Evolutionary conservation across 2,329 filamentous ascomycete species (phyloP).

Genomic region (Coleophoma crateriformis): DNA sequence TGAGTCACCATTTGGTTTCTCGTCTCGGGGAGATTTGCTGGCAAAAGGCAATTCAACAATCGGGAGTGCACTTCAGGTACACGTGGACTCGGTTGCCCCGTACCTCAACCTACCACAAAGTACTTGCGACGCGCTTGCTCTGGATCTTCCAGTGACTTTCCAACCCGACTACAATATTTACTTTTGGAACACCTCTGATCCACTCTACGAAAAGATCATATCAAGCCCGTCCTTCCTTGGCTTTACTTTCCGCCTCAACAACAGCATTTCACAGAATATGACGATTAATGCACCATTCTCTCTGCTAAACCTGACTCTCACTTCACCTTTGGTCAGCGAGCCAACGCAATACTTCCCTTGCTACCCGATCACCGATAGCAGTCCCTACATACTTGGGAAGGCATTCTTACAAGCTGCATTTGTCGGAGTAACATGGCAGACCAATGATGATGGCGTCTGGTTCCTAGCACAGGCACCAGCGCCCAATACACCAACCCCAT

Average conservation of each 20-base stretch:
- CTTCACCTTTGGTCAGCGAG: slow-evolving; percentile 5
- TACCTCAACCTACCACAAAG: slow-evolving; percentile 28
- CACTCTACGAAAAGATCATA: slow-evolving; percentile 22
- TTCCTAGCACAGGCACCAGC: slow-evolving; percentile 26
- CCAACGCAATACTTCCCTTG: slow-evolving; percentile 11
- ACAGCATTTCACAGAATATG: slow-evolving; percentile 20
- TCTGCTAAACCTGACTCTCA: slow-evolving; percentile 12
- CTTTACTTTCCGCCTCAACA: slow-evolving; percentile 25
- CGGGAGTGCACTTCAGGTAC: slow-evolving; percentile 3
- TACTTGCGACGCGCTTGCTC: slow-evolving; percentile 28
- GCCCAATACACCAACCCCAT: slow-evolving; percentile 10
- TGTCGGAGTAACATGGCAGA: slow-evolving; percentile 25
- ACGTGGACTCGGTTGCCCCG: slow-evolving; percentile 15
- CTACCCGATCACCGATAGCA: not conserved
- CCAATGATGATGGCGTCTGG: slow-evolving; percentile 4
- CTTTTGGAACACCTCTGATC: slow-evolving; percentile 25
- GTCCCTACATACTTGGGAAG: slow-evolving; percentile 22
- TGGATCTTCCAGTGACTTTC: slow-evolving; percentile 26
- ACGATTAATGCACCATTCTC: slow-evolving; percentile 19
- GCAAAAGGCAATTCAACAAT: slow-evolving; percentile 10
- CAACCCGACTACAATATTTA: slow-evolving; percentile 23
- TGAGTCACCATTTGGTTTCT: slow-evolving; percentile 9
- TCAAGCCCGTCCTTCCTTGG: slow-evolving; percentile 28
- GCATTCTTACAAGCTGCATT: slow-evolving; percentile 33
- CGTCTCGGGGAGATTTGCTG: slow-evolving; percentile 9